phyloP scores from a whole-genome alignment of 495 filamentous ascomycete genomes.

The Friedmanniomyces endolithicus region DNA sequence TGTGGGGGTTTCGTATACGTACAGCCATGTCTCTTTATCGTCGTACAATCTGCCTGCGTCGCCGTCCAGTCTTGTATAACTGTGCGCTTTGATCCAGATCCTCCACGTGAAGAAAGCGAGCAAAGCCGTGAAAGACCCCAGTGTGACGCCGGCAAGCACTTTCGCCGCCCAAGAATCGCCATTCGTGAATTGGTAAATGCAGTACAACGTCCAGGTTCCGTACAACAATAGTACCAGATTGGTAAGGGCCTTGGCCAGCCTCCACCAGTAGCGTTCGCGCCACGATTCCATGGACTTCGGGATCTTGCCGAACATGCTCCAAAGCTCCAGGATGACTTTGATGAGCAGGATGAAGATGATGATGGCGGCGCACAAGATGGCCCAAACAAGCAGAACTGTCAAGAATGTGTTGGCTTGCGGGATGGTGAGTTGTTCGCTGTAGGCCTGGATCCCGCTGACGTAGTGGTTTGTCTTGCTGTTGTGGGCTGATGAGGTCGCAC shows the following conservation, averaged over 20 bases:
- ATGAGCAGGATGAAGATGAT: conserved; percentile 77
- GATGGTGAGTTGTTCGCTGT: conserved; percentile 64
- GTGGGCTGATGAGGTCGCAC: conserved; percentile 13
- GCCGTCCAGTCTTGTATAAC: conserved; percentile 61
- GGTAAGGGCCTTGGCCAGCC: conserved; percentile 77
- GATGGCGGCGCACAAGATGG: conserved; percentile 73
- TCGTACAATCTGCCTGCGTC: conserved; percentile 66
- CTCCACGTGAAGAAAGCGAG: conserved; percentile 67
- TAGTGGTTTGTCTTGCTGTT: conserved; percentile 34
- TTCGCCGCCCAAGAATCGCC: conserved; percentile 97
- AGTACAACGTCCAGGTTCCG: conserved; percentile 90
- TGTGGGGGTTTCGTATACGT: too few species aligned
- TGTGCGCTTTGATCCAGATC: conserved; percentile 65
- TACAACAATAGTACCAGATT: conserved; percentile 87
- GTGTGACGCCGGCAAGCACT: conserved; percentile 66
- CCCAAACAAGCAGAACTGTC: conserved; percentile 82
- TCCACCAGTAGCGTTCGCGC: conserved; percentile 91
- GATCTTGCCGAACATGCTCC: conserved; percentile 81
- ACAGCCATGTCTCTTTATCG: conserved; percentile 75
- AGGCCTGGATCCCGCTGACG: conserved; percentile 60
- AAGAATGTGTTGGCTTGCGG: conserved; percentile 90
- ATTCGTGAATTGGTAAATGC: conserved; percentile 83
- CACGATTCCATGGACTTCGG: conserved; percentile 70
- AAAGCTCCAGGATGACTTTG: conserved; percentile 83
- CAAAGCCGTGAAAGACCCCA: conserved; percentile 65